Conservation (phyloP, 495 filamentous ascomycete species). For the Rostrohypoxylon terebratum region DNA sequence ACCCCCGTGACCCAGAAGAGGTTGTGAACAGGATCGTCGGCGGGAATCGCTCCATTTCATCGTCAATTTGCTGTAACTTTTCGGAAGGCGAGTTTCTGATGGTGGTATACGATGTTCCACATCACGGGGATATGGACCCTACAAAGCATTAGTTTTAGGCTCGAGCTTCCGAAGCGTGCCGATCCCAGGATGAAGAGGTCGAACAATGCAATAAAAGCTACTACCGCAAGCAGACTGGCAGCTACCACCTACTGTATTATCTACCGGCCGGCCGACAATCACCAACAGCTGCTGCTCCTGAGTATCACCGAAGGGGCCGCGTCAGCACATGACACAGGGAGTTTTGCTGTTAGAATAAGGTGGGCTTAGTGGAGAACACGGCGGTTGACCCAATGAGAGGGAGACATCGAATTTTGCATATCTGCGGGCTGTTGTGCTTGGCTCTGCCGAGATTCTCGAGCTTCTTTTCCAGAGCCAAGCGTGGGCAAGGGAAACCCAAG, state of each 20-base stretch:
- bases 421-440: slow-evolving; percentile 34
- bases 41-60: slow-evolving; percentile 31
- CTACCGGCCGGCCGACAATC: slow-evolving; percentile 24
- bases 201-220: slow-evolving; percentile 33
- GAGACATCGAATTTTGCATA: slow-evolving; percentile 24
- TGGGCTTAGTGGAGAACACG: slow-evolving; percentile 40
- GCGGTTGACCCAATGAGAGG: slow-evolving; percentile 18
- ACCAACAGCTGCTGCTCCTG: slow-evolving; percentile 27
- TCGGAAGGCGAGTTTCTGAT: slow-evolving; percentile 34
- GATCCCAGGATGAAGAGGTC: slow-evolving; percentile 26
- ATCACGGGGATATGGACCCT: slow-evolving; percentile 42
- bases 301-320: slow-evolving; percentile 47
- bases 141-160: slow-evolving; percentile 43
- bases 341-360: slow-evolving; percentile 45
- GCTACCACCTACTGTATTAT: slow-evolving; percentile 39
- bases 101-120: slow-evolving; percentile 43
- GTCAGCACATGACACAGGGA: slow-evolving; percentile 45
- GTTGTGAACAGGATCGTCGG: slow-evolving; percentile 30
- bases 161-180: slow-evolving; percentile 24
- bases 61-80: slow-evolving; percentile 18
- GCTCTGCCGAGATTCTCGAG: slow-evolving; percentile 45
- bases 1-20: slow-evolving; percentile 14
- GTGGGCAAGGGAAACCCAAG: slow-evolving; percentile 23
- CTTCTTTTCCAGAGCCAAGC: slow-evolving; percentile 35
- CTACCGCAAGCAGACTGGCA: background rate